These are phyloP conservation scores for Wickerhamomyces sp. DNA, from an alignment of 1,139 yeast genomes.

Conservation along the genomic window DNA sequence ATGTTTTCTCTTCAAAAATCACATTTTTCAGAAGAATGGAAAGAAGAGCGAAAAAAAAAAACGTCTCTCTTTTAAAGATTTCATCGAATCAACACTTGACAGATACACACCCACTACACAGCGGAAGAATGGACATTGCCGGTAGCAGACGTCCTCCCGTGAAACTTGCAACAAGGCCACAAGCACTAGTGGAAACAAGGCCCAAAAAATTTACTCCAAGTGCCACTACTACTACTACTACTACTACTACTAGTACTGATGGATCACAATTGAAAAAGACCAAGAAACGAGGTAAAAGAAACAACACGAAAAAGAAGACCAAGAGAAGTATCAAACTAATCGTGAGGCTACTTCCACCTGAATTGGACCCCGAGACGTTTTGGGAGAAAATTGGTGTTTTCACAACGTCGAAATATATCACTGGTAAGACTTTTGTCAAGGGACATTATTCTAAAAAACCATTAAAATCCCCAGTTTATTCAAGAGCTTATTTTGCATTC, in stretches of 20 bases:
- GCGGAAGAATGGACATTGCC: neutral
- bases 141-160: constrained; percentile 4
- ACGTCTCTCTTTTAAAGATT: too few species aligned
- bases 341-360: constrained; percentile 22
- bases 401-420: neutral
- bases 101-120: too few species aligned
- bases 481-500: constrained; percentile 23
- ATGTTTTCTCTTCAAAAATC: too few species aligned
- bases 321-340: constrained; percentile 13
- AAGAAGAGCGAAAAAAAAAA: too few species aligned
- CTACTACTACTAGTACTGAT: too few species aligned
- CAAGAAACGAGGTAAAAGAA: constrained; percentile 1
- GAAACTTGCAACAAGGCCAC: too few species aligned
- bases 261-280: too few species aligned
- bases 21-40: too few species aligned
- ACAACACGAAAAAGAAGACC: neutral
- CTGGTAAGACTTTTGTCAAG: constrained; percentile 15
- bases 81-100: too few species aligned
- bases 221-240: too few species aligned
- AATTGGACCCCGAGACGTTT: constrained; percentile 11
- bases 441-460: constrained; percentile 23
- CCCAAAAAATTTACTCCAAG: too few species aligned
- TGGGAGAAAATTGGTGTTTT: constrained; percentile 9
- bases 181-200: too few species aligned
- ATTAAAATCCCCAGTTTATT: constrained; percentile 21